A percentile compares a stretch with the other conserved stretches of the same genome.
These are phyloP conservation scores for Metschnikowia kunwiensis DNA, from an alignment of 805 yeast genomes.

Conservation along the genomic window DNA sequence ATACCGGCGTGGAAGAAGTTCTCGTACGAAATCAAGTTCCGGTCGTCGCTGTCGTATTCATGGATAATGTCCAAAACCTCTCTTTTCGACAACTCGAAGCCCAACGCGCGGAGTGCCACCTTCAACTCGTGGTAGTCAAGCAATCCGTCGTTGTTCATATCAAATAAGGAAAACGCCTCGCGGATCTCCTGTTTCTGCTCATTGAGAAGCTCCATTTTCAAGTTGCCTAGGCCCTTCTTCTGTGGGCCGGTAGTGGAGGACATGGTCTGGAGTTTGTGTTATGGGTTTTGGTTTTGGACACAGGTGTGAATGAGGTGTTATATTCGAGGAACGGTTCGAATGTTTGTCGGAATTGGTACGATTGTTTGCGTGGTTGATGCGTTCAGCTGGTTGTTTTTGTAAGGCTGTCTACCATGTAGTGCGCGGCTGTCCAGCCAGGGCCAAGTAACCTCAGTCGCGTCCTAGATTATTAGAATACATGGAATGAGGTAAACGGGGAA, in stretches of 20 bases:
- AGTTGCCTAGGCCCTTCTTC: conserved; percentile 35
- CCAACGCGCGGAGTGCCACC: conserved; percentile 91
- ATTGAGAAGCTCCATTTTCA: conserved; percentile 66
- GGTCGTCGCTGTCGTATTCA: conserved; percentile 76
- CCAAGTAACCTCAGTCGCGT: too few species aligned
- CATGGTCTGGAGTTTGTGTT: too few species aligned
- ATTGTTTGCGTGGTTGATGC: too few species aligned
- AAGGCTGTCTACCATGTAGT: too few species aligned
- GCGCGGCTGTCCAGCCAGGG: too few species aligned
- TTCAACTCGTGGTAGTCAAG: conserved; percentile 91
- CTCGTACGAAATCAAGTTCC: conserved; percentile 70
- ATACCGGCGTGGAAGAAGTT: conserved; percentile 73
- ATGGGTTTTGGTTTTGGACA: too few species aligned
- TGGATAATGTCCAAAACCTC: conserved; percentile 74
- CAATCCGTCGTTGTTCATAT: conserved; percentile 85
- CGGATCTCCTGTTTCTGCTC: conserved; percentile 89
- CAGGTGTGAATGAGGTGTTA: too few species aligned
- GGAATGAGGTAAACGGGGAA: too few species aligned
- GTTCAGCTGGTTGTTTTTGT: too few species aligned
- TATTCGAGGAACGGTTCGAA: too few species aligned
- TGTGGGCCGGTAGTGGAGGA: conserved; percentile 9
- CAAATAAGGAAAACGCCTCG: conserved; percentile 89
- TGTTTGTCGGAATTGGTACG: too few species aligned
- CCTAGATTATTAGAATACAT: too few species aligned
- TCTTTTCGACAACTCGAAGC: conserved; percentile 76